These are phyloP conservation scores for Kondoa subrosea DNA, from an alignment of 768 basidiomycete genomes.

Conservation along the genomic window DNA sequence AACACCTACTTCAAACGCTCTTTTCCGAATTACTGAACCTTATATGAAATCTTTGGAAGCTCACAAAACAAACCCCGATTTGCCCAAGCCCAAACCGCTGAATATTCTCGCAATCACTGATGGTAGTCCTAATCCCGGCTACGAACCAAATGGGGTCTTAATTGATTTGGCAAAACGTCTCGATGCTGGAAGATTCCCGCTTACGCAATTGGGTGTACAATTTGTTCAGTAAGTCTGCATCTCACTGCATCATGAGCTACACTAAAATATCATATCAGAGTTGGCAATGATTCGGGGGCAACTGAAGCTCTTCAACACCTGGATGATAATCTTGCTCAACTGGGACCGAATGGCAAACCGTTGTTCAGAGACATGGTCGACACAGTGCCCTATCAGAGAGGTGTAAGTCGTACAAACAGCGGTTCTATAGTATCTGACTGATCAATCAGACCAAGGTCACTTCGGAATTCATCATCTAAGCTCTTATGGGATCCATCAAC, in stretches of 20 bases:
- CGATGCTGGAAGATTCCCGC: slow-evolving; percentile 29
- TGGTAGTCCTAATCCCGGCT: slow-evolving; percentile 20
- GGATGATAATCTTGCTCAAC: slow-evolving; percentile 6
- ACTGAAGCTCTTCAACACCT: slow-evolving; percentile 17
- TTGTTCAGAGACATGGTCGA: slow-evolving; percentile 23
- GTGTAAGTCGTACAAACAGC: not conserved
- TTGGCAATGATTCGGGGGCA: slow-evolving; percentile 7
- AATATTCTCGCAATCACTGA: slow-evolving; percentile 23
- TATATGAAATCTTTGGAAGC: slow-evolving; percentile 19
- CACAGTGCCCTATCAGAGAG: slow-evolving; percentile 14
- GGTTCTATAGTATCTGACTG: not conserved
- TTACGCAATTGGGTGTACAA: slow-evolving; percentile 40
- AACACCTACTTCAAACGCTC: slow-evolving; percentile 20
- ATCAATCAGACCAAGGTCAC: not conserved
- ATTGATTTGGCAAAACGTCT: slow-evolving; percentile 17
- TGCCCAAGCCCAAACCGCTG: slow-evolving; percentile 20
- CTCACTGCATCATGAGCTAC: not conserved
- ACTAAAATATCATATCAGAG: not conserved
- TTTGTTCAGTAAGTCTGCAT: slow-evolving; percentile 41
- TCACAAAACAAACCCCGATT: slow-evolving; percentile 4
- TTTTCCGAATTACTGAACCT: slow-evolving; percentile 22
- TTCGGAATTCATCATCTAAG: slow-evolving; percentile 17
- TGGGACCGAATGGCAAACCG: not conserved
- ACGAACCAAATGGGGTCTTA: slow-evolving; percentile 18
- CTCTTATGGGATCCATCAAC: slow-evolving; percentile 18